Evolutionary conservation across 1,139 yeast genomes (phyloP).

Genomic region (Spencermartinsiella ligniputridi): DNA sequence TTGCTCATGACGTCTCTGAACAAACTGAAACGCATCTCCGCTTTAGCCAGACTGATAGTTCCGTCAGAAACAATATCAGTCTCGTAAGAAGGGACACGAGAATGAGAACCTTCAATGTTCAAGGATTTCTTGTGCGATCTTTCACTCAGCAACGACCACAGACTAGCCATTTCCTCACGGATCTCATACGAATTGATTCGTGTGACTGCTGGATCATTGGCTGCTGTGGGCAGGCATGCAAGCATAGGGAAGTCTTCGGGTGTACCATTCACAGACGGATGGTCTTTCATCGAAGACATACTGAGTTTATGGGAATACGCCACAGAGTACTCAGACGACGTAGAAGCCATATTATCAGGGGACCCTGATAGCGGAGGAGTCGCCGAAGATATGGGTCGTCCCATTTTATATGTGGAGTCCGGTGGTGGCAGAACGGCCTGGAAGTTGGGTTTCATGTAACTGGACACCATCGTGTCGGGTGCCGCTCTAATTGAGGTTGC

Average conservation of each 20-base stretch:
- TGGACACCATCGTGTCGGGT: neutral
- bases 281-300: slow-evolving; percentile 5
- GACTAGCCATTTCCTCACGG: slow-evolving; percentile 28
- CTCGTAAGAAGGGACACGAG: slow-evolving; percentile 24
- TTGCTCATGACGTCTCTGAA: slow-evolving; percentile 29
- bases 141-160: neutral
- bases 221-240: neutral
- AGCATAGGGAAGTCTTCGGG: slow-evolving; percentile 19
- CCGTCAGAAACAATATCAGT: slow-evolving; percentile 33
- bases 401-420: neutral
- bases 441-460: neutral
- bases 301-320: neutral
- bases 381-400: neutral
- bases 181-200: slow-evolving; percentile 23
- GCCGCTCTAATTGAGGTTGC: neutral
- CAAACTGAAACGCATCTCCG: slow-evolving; percentile 26
- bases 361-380: neutral
- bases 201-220: slow-evolving; percentile 7
- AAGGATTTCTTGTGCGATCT: neutral
- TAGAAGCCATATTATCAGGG: neutral
- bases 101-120: slow-evolving; percentile 9
- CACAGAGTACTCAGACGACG: neutral
- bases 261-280: slow-evolving; percentile 17
- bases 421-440: neutral
- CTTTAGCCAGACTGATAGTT: slow-evolving; percentile 31